Evolutionary conservation across 805 yeast genomes (phyloP), one percentile per base, ranked within the genome.

Genomic region (Kodamaea kaohsiungensis): DNA sequence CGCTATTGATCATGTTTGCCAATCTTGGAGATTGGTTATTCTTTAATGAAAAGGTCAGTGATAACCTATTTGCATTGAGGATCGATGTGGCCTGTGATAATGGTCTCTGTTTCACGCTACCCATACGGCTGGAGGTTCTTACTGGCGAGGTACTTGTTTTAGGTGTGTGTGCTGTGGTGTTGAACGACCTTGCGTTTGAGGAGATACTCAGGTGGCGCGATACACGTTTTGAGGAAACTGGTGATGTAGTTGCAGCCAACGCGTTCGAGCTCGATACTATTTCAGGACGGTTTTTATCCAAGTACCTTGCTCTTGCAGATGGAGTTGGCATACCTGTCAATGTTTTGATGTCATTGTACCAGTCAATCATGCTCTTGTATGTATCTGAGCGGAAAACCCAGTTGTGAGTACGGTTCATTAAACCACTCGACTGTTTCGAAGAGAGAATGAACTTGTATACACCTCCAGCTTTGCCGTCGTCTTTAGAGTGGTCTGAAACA

Each of bases 371-470:
- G 33, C 80, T 70, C 43, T 86, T 88, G 62, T 88, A 88, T 48
- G 88, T 82, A 64, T 89, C 95, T n/a, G 96, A 87, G 59, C 96
- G 81, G 75, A 93, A 92, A n/a, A 92, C 95, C 90, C 95, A 91
- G 63, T 91, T 91, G 72, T 92, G 98, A 43, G 91, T 89, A 64
- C 90, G 80, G 57, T 85, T 87, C 58, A 90, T 78, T 56, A 88
- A 73, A 12, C 95, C 95, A 56, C 85, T 83, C 58, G 86, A 85
- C 66, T 68, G 75, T 63, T 88, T 89, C 15, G 91, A 84, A 59
- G 82, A 84, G 56, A 93, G 75, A 9, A 91, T 89, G 70, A 93
- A 95, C 72, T 91, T 91, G 67, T 85, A 85, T 54, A 73, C 74
- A 2, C 82, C 77, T 49, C 81, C 83, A 39, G 77, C 68, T 51